A percentile compares a stretch with the other conserved stretches of the same genome.
These are phyloP conservation scores for Acephala macrosclerotiorum DNA, from an alignment of 2,329 filamentous ascomycete species.

Conservation along the genomic window DNA sequence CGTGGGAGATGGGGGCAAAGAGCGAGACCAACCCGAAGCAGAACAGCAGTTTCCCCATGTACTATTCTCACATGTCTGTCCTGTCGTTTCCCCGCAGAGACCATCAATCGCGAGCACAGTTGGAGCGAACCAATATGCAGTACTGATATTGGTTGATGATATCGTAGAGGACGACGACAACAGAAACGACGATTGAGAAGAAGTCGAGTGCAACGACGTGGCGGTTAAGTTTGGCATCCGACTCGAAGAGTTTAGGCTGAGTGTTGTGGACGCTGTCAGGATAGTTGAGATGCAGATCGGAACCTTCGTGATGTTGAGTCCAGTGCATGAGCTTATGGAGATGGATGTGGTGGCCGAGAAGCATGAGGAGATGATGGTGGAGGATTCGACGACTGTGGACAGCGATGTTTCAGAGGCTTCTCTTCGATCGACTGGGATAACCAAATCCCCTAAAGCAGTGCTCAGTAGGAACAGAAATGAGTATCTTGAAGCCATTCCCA, in stretches of 20 bases:
- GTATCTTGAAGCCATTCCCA: neutral
- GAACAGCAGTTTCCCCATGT: slow-evolving; percentile 3
- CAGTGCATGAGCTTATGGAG: neutral
- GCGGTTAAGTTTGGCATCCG: neutral
- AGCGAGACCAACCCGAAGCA: neutral
- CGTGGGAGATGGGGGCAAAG: neutral
- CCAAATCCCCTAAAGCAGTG: neutral
- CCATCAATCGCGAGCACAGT: neutral
- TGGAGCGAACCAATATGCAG: neutral
- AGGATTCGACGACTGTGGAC: neutral
- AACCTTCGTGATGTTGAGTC: neutral
- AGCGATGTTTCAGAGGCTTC: neutral
- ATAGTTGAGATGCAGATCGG: slow-evolving; percentile 1
- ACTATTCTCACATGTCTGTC: neutral
- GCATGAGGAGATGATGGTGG: neutral
- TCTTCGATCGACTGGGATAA: neutral
- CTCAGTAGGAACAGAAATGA: neutral
- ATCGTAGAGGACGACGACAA: neutral
- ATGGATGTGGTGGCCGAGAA: slow-evolving; percentile 3
- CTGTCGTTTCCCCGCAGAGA: slow-evolving; percentile 1
- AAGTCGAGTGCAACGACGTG: neutral
- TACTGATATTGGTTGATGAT: neutral
- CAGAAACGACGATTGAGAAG: neutral
- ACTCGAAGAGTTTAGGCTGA: neutral
- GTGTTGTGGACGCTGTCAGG: neutral